Conservation (phyloP, 176 grass and related monocot genomes). For the Aechmea fasciata region DNA sequence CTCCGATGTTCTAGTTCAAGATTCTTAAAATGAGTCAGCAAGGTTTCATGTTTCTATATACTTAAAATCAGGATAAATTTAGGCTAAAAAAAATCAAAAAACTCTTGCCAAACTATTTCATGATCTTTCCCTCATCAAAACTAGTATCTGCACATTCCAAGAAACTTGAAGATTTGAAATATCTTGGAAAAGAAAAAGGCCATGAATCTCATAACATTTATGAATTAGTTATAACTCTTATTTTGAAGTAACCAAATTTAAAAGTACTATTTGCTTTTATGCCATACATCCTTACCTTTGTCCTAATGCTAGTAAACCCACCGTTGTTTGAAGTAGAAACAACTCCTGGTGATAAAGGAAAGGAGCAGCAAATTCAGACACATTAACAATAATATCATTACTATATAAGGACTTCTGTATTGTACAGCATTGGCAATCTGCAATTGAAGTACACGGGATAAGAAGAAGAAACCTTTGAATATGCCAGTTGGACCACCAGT, state of each 20-base stretch:
- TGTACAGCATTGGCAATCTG: neutral
- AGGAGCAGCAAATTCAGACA: constrained; percentile 5
- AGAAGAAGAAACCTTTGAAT: constrained; percentile 69
- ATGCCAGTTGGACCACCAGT: constrained; percentile 72
- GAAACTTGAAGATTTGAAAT: too few relatives aligned
- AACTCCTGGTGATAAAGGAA: constrained; percentile 31
- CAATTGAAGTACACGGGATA: constrained; percentile 11
- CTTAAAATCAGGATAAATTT: too few relatives aligned
- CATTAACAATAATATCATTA: neutral
- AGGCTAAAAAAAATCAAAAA: too few relatives aligned
- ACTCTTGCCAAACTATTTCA: too few relatives aligned
- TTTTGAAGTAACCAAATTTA: neutral
- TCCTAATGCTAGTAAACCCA: constrained; percentile 96
- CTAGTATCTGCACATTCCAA: too few relatives aligned
- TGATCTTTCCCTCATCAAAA: too few relatives aligned
- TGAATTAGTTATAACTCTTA: neutral
- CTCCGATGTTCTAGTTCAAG: neutral
- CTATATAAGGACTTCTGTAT: neutral
- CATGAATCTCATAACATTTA: too few relatives aligned
- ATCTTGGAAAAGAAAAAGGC: too few relatives aligned
- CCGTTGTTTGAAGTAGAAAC: constrained; percentile 97
- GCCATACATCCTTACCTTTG: constrained; percentile 54
- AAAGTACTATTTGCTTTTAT: constrained; percentile 5
- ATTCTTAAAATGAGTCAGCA: too few relatives aligned
- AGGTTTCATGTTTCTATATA: too few relatives aligned